Evolutionary conservation across 345 rosid genomes (phyloP).

Genomic region (Populus tremula): DNA sequence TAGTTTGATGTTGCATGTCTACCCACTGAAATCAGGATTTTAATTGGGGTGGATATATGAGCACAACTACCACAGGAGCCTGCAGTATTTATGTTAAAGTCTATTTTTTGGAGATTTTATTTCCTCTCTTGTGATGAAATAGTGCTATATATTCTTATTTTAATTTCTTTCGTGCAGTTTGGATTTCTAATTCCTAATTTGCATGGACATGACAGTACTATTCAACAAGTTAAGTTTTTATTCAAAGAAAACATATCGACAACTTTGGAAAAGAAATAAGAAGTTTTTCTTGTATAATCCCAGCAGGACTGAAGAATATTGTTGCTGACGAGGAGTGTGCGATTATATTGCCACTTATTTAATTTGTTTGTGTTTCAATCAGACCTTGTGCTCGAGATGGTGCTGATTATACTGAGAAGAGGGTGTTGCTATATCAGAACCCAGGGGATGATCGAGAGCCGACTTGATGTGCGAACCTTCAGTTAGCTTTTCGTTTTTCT

Average conservation of each 20-base stretch:
- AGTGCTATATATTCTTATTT: background rate
- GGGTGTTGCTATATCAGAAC: conserved; percentile 19
- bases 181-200: background rate
- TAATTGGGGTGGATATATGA: background rate
- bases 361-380: conserved; percentile 10
- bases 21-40: background rate
- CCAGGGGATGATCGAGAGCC: conserved; percentile 21
- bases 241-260: background rate
- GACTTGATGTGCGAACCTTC: conserved; percentile 24
- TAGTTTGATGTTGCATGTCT: background rate
- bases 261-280: background rate
- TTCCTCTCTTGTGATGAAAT: background rate
- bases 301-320: background rate
- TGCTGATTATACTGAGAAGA: conserved; percentile 29
- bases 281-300: background rate
- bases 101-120: no score
- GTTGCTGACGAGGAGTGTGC: background rate
- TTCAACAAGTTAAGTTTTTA: background rate
- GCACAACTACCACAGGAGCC: no score
- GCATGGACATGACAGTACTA: background rate
- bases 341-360: background rate
- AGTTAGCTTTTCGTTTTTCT: conserved; percentile 27
- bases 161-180: background rate
- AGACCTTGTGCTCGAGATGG: conserved; percentile 33
- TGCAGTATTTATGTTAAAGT: no score